Conservation (phyloP, 2,329 filamentous ascomycete species). For the Tolypocladium ovalisporum region DNA sequence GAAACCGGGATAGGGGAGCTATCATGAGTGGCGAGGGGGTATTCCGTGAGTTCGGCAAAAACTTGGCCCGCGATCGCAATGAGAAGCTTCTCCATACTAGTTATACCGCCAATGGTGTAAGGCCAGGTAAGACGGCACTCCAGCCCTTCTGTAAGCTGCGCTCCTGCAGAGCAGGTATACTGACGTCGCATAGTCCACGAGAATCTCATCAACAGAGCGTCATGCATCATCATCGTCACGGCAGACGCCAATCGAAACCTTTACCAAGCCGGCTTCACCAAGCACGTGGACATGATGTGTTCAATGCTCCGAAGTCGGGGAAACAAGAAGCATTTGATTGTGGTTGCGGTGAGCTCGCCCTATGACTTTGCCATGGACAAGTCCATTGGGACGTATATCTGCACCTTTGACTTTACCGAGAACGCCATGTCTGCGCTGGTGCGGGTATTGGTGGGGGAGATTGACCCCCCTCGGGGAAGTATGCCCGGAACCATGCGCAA, state of each 20-base stretch:
- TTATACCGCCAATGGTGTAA: conserved; percentile 85
- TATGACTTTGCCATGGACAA: conserved; percentile 95
- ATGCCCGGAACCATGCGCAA: conserved; percentile 69
- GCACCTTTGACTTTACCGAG: conserved; percentile 94
- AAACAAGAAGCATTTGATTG: conserved; percentile 80
- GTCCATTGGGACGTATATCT: conserved; percentile 82
- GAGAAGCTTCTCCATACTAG: conserved; percentile 87
- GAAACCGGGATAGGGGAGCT: conserved; percentile 44
- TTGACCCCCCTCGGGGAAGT: conserved; percentile 45
- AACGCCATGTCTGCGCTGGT: conserved; percentile 79
- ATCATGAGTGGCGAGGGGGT: conserved; percentile 90
- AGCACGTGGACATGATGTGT: conserved; percentile 93
- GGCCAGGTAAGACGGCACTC: conserved; percentile 43
- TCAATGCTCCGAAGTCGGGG: conserved; percentile 66
- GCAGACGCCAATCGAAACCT: conserved; percentile 90
- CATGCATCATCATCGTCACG: conserved; percentile 80
- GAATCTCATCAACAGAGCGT: conserved; percentile 79
- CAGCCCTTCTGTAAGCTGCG: background rate
- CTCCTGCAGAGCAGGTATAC: background rate
- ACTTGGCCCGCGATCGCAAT: conserved; percentile 74
- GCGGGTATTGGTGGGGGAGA: conserved; percentile 72
- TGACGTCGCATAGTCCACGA: conserved; percentile 55
- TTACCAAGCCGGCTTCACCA: conserved; percentile 90
- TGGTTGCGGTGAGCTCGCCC: conserved; percentile 86
- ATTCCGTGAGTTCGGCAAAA: conserved; percentile 79